phyloP scores from a whole-genome alignment of 805 yeast species.

The Scheffersomyces stipitis region DNA sequence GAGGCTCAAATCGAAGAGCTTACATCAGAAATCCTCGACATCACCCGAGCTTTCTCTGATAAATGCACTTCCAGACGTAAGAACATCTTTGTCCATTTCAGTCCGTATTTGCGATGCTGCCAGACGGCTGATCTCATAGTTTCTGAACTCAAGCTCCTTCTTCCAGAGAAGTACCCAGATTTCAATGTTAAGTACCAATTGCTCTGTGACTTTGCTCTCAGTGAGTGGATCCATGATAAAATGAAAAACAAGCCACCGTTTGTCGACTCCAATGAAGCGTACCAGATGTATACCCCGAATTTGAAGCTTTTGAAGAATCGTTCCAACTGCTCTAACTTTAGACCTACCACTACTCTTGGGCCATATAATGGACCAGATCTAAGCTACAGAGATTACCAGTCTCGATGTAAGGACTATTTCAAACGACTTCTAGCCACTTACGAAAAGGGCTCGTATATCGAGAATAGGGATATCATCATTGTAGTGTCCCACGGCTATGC shows the following conservation, averaged over 20 bases:
- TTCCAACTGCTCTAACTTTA: constrained; percentile 35
- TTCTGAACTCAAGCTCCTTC: constrained; percentile 22
- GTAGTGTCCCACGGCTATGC: constrained; percentile 44
- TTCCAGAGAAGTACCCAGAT: constrained; percentile 24
- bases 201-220: constrained; percentile 44
- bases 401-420: constrained; percentile 38
- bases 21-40: constrained; percentile 27
- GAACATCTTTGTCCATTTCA: constrained; percentile 39
- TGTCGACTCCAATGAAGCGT: constrained; percentile 43
- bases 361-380: constrained; percentile 43
- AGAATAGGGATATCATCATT: constrained; percentile 34
- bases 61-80: constrained; percentile 19
- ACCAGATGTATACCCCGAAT: constrained; percentile 46
- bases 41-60: constrained; percentile 19
- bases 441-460: constrained; percentile 33
- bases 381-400: constrained; percentile 39
- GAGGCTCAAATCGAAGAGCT: constrained; percentile 24
- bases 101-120: constrained; percentile 45
- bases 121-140: constrained; percentile 43
- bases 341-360: constrained; percentile 44
- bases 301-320: constrained; percentile 34
- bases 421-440: constrained; percentile 43
- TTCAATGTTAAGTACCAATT: constrained; percentile 37
- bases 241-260: constrained; percentile 44
- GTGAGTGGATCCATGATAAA: constrained; percentile 47